Evolutionary conservation across 805 yeast genomes (phyloP).

Genomic region (Yamadazyma ubonensis): DNA sequence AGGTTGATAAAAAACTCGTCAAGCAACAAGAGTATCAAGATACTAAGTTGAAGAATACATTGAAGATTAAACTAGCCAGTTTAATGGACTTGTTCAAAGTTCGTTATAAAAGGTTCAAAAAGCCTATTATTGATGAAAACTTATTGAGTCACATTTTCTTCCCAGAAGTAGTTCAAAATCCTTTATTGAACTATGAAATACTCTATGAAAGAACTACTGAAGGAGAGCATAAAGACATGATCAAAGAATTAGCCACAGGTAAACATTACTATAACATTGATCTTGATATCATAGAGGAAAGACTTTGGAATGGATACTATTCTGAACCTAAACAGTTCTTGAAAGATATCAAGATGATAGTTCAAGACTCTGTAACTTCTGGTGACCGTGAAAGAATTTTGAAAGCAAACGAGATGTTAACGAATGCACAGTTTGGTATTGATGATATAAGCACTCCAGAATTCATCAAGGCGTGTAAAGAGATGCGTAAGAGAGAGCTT

Average conservation of each 20-base stretch:
- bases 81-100: conserved; percentile 86
- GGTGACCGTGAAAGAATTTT: conserved; percentile 82
- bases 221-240: conserved; percentile 59
- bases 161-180: conserved; percentile 43
- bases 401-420: conserved; percentile 90
- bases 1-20: conserved; percentile 40
- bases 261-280: conserved; percentile 82
- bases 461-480: conserved; percentile 73
- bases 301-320: conserved; percentile 95
- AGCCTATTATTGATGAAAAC: conserved; percentile 83
- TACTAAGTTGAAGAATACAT: conserved; percentile 75
- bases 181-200: conserved; percentile 36
- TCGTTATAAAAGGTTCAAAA: conserved; percentile 85
- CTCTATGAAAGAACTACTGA: conserved; percentile 47
- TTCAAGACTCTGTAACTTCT: conserved; percentile 66
- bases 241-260: conserved; percentile 76
- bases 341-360: conserved; percentile 80
- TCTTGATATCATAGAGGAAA: conserved; percentile 87
- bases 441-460: conserved; percentile 82
- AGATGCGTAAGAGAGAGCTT: conserved; percentile 64
- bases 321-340: conserved; percentile 89
- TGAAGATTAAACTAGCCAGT: conserved; percentile 82
- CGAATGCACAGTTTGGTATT: conserved; percentile 92
- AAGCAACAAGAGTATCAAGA: conserved; percentile 63
- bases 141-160: conserved; percentile 76